phyloP scores from a whole-genome alignment of 306 rosid species.

The Quercus robur region DNA sequence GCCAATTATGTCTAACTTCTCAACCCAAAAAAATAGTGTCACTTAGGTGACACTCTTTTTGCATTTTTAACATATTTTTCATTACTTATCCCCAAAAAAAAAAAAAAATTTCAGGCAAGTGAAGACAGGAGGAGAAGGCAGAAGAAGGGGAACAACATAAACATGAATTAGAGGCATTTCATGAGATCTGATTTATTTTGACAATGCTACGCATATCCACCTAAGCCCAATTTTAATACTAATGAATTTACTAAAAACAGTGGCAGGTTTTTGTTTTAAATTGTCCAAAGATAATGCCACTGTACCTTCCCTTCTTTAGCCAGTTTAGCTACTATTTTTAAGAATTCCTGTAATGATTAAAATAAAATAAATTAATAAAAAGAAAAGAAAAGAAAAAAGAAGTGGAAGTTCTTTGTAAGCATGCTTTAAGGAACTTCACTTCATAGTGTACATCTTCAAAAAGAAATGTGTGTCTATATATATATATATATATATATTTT shows the following conservation, averaged over 20 bases:
- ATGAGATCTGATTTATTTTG: neutral
- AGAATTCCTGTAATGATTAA: slow-evolving; percentile 60
- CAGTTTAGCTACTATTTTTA: slow-evolving; percentile 81
- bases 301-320: slow-evolving; percentile 96
- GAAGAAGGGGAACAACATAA: neutral
- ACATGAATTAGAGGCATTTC: slow-evolving; percentile 10
- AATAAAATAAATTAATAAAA: neutral
- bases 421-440: neutral
- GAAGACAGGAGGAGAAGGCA: neutral
- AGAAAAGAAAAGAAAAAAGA: no score
- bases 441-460: neutral
- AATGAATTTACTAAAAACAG: slow-evolving; percentile 21
- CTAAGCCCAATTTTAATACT: neutral
- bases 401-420: neutral
- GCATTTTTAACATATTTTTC: no score
- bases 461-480: no score
- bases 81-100: no score
- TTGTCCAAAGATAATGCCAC: neutral
- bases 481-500: no score
- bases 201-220: neutral
- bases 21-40: neutral
- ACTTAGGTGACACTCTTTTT: no score
- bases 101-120: neutral
- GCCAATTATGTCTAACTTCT: neutral
- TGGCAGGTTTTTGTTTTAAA: slow-evolving; percentile 17